phyloP scores from a whole-genome alignment of 169 alveolate species.

The Pseudocohnilembus persalinus region DNA sequence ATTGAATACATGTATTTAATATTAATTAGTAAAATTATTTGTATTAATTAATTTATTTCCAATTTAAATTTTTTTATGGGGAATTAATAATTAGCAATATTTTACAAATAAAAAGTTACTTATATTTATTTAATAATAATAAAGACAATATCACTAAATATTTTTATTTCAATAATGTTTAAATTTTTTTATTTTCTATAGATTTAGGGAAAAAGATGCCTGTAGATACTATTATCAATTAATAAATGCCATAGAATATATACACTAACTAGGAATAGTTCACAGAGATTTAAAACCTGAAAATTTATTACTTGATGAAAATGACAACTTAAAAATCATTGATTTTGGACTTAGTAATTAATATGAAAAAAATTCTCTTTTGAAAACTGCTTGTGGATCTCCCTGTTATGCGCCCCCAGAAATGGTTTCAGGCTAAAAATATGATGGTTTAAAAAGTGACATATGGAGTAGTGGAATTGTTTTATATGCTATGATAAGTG shows the following conservation, averaged over 20 bases:
- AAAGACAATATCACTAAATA: too few species aligned
- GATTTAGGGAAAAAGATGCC: constrained; percentile 55
- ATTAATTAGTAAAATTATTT: too few species aligned
- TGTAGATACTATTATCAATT: constrained; percentile 76
- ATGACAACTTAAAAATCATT: constrained; percentile 90
- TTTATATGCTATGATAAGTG: constrained; percentile 81
- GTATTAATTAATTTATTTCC: too few species aligned
- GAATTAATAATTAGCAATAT: too few species aligned
- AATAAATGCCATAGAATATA: constrained; percentile 88
- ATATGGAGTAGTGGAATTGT: constrained; percentile 83
- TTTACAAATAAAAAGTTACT: too few species aligned
- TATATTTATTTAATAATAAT: too few species aligned
- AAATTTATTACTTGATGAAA: constrained; percentile 78
- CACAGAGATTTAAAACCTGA: constrained; percentile 91
- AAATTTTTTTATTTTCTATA: too few species aligned
- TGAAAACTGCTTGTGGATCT: constrained; percentile 87
- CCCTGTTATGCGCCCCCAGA: constrained; percentile 90
- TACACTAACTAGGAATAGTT: constrained; percentile 81
- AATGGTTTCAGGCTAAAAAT: constrained; percentile 80
- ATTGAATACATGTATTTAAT: too few species aligned
- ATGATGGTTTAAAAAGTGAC: constrained; percentile 71
- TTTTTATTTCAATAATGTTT: too few species aligned
- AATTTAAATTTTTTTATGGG: too few species aligned
- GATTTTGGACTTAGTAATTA: constrained; percentile 92
- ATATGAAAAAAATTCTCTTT: constrained; percentile 58